These are phyloP conservation scores for Globisporangium nagaii DNA, from an alignment of 352 stramenopile genomes.

Conservation along the genomic window DNA sequence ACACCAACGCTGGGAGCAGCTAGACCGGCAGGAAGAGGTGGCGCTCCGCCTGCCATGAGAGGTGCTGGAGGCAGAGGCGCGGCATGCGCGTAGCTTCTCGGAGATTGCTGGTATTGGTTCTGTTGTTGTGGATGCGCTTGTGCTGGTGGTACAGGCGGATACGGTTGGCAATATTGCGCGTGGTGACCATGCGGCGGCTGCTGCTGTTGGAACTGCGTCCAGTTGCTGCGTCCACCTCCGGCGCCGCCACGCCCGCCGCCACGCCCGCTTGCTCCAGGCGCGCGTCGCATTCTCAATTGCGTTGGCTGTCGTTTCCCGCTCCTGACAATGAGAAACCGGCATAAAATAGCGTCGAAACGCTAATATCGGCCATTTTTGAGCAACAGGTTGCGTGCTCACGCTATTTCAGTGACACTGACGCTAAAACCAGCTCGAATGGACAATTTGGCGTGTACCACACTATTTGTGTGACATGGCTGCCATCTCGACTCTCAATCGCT, in stretches of 20 bases:
- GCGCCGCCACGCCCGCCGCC: neutral
- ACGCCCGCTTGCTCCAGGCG: neutral
- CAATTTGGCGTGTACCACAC: too few species aligned
- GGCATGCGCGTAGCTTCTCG: conserved; percentile 5
- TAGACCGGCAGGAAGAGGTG: neutral
- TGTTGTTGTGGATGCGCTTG: conserved; percentile 18
- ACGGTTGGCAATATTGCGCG: neutral
- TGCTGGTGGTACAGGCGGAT: neutral
- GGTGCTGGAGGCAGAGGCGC: neutral
- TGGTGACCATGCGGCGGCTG: conserved; percentile 9
- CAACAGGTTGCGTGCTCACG: too few species aligned
- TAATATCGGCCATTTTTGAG: too few species aligned
- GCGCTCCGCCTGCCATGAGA: neutral
- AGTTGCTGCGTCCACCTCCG: conserved; percentile 18
- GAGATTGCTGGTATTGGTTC: conserved; percentile 6
- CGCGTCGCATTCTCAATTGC: conserved; percentile 13
- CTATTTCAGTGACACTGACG: too few species aligned
- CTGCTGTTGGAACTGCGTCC: conserved; percentile 30
- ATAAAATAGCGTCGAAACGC: neutral
- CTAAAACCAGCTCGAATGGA: too few species aligned
- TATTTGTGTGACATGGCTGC: too few species aligned
- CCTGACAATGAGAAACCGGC: neutral
- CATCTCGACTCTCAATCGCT: too few species aligned
- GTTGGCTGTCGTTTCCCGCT: conserved; percentile 1
- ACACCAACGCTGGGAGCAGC: neutral